Base-by-base conservation (phyloP, 306 rosid species). In the Ochetophila trinervis region DNA sequence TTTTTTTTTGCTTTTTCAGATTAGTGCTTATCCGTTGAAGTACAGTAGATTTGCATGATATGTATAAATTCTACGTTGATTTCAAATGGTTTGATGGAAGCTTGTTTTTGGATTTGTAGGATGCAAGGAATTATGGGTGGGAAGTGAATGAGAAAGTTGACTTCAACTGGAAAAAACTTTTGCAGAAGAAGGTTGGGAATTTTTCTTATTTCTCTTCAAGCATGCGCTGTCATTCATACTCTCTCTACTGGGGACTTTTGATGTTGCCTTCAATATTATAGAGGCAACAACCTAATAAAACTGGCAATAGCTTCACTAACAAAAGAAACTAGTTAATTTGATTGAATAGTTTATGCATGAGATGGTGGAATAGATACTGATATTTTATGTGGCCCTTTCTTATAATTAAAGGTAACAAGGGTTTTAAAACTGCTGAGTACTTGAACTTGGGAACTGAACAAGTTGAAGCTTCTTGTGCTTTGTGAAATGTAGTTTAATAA, bases 91-190 rank as follows among this genome's bases (percentile, higher is more conserved):
- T 35, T 67, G 36, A 55, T 68, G 27, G 47, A 53, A 24, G 57
- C 62, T 24, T 68, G 37, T 57, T 60, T 64, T 69, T 76, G 67
- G 47, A 22, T 63, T 78, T 70, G 57, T 70, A 93, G 99, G 99
- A 93, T 79, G 89, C 99, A 57, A 80, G 88, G 70, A 83, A 75
- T 72, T 93, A 62, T 84, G 99, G 99, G 17, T 93, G 99, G 99
- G 90, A 90, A 62, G 63, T 93, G 85, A 86, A 62, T 71, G 96
- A 90, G 77, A 90, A 83, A 48, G 77, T 90, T 64, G 91, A 93
- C 76, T 93, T 89, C 82, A 83, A 86, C 76, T 93, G 99, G 97
- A 87, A 87, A 86, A 90, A 86, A 72, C 96, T 93, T 77, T 73
- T 90, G 83, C 80, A 87, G 49, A 93, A 93, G 80, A 93, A 93